Base-by-base conservation (phyloP, 805 yeast genomes). In the Pichia gijzeniarum region DNA sequence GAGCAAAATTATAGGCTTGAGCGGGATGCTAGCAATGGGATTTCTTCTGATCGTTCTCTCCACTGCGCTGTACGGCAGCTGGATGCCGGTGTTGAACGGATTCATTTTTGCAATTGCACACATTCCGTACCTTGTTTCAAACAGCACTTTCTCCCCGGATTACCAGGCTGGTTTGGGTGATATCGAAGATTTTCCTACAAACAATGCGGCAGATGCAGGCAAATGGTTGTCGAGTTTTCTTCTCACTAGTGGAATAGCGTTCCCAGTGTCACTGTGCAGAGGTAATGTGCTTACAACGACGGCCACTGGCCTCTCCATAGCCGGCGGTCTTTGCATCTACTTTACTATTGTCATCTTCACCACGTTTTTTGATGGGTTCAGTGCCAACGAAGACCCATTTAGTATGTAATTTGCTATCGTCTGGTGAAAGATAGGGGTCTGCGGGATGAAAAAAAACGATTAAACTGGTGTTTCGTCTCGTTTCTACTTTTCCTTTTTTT, bases 11-110 rank as follows among this genome's bases (percentile, higher is more conserved):
- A 83, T 87, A 36, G 82, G 83, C 6, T 27, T 88, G 51, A 83
- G 86, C 46, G 82, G 80, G 58, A 84, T 88, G 56, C 83, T 87
- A 77, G 93, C 98, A 1, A 74, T 88, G 53, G 99, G 99, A 5
- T 91, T 91, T 57, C 76, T 93, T 31, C 70, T 93, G 52, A 88
- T 90, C 37, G 85, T 91, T 21, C 71, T 93, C 30, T 88, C 96
- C 38, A 89, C 95, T 43, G 91, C 93, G 2, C 71, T 93, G 12
- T 87, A 79, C 68, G 85, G 86, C 40, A 89, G 88, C 63, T 93
- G 96, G 95, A 79, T 83, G 57, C 98, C 99, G 32, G 73, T 91
- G 47, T 73, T 82, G 33, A 87, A 85, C 25, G 79, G 68, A 4
- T 43, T 79, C 16, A 69, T 84, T 51, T 83, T 83, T 61, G 69